Conservation (phyloP, 2,329 filamentous ascomycete species). For the Chrysosporium queenslandicum region DNA sequence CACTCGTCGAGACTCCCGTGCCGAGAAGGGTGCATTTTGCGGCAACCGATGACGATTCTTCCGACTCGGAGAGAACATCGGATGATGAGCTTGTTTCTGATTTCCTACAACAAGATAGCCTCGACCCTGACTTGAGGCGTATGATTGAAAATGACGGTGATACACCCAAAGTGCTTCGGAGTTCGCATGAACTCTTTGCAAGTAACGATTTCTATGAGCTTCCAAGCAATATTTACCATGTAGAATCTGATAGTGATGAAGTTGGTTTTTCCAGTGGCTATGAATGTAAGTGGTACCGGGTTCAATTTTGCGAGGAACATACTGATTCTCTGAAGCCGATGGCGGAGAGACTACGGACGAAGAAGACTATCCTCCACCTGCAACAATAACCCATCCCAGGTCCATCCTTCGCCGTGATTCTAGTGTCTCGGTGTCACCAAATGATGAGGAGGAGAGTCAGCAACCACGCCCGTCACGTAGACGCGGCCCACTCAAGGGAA, state of each 20-base stretch:
- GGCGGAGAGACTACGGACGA: constrained; percentile 53
- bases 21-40: constrained; percentile 62
- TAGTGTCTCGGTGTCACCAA: constrained; percentile 36
- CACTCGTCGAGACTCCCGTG: constrained; percentile 35
- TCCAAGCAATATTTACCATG: constrained; percentile 35
- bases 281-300: constrained; percentile 46
- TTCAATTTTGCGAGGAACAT: not conserved
- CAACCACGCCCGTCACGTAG: constrained; percentile 28
- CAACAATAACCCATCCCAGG: constrained; percentile 39
- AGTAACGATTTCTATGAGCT: constrained; percentile 32
- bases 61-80: constrained; percentile 46
- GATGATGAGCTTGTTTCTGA: constrained; percentile 65
- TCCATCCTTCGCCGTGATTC: constrained; percentile 44
- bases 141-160: constrained; percentile 59
- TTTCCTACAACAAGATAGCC: constrained; percentile 62
- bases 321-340: constrained; percentile 37
- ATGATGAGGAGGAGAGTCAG: constrained; percentile 30
- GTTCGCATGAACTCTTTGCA: constrained; percentile 27
- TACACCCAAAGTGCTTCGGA: constrained; percentile 3
- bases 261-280: constrained; percentile 44
- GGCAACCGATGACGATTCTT: constrained; percentile 50
- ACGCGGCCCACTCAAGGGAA: constrained; percentile 40
- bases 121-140: constrained; percentile 62
- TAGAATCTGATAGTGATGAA: constrained; percentile 39
- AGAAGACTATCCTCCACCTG: constrained; percentile 44